Evolutionary conservation across 2,329 filamentous ascomycete genomes (phyloP), one percentile per base, ranked within the genome.

Genomic region (Aspergillus texensis): DNA sequence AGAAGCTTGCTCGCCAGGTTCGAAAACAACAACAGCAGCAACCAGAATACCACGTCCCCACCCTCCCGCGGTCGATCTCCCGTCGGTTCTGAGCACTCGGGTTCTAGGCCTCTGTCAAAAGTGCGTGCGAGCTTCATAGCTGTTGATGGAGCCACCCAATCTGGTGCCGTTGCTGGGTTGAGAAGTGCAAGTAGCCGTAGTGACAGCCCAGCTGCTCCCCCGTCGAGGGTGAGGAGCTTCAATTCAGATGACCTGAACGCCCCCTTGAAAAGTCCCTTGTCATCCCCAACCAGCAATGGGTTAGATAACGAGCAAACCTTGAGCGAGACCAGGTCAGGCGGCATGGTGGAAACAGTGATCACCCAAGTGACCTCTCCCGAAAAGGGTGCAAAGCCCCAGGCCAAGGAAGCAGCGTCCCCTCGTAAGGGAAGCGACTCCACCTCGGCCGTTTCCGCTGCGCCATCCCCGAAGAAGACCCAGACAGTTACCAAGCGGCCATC

Each of bases 1-100:
- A 89, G 85, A 80, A 91, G 91, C 80, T 86, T 94, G 69, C 85
- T 90, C 71, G 91, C 91, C 74, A 92, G 91, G 85, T 93, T 93
- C 77, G 91, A 94, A 83, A 91, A 88, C 78, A 86, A 85, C 75
- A 86, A 88, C 68, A 82, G 82, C 69, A 82, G 82, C 69, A 82
- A 11, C 75, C 86, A 87, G 69, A 82, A 82, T 66, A 87, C 68
- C 69, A 82, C 83, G 62, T 89, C 86, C 71, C 85, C 88, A 68
- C 87, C 88, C 19, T 89, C 90, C 67, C 84, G 90, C 81, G 91
- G 90, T 65, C 85, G 90, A 77, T 90, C 89, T 62, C 89, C 89
- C 60, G 87, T 84, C 61, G 75, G 73, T 30, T 79, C 79, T 41
- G 77, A 78, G 68, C 76, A 76, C 68, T 77, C 77, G 65, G 77